Evolutionary conservation across 805 yeast species (phyloP).

Genomic region (Saccharomyces jurei): DNA sequence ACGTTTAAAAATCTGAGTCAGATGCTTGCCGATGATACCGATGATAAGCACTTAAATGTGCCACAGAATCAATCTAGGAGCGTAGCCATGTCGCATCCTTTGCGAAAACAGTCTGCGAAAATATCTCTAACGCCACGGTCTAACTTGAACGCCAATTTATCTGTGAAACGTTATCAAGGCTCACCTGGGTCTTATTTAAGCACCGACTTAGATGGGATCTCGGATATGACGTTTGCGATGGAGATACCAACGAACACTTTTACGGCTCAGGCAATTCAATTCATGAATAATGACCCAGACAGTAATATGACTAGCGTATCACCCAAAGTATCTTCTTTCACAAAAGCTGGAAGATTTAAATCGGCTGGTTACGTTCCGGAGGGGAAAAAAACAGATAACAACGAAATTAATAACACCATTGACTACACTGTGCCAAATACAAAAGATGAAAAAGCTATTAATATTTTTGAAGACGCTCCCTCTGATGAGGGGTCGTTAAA

Average conservation of each 20-base stretch:
- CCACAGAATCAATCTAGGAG: background rate
- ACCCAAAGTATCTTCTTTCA: background rate
- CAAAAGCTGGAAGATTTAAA: background rate
- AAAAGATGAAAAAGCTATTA: conserved; percentile 10
- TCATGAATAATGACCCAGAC: conserved; percentile 13
- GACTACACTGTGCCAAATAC: conserved; percentile 4
- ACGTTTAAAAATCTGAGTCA: conserved; percentile 25
- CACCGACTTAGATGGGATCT: conserved; percentile 11
- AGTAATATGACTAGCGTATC: conserved; percentile 1
- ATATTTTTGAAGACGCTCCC: conserved; percentile 28
- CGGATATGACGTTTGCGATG: conserved; percentile 26
- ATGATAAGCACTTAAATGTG: background rate
- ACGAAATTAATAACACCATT: background rate
- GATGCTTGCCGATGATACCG: conserved; percentile 11
- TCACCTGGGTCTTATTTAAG: conserved; percentile 6
- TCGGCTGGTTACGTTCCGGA: background rate
- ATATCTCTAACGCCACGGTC: conserved; percentile 8
- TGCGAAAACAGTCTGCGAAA: conserved; percentile 13
- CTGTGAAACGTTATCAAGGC: background rate
- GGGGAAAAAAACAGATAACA: background rate
- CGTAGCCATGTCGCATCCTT: conserved; percentile 2
- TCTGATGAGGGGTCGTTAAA: conserved; percentile 17
- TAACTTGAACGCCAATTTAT: background rate
- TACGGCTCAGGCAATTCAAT: conserved; percentile 27
- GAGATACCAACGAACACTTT: conserved; percentile 24